These are phyloP conservation scores for Mortierella alpina DNA, from an alignment of 192 early-diverging fungal species.

Conservation along the genomic window DNA sequence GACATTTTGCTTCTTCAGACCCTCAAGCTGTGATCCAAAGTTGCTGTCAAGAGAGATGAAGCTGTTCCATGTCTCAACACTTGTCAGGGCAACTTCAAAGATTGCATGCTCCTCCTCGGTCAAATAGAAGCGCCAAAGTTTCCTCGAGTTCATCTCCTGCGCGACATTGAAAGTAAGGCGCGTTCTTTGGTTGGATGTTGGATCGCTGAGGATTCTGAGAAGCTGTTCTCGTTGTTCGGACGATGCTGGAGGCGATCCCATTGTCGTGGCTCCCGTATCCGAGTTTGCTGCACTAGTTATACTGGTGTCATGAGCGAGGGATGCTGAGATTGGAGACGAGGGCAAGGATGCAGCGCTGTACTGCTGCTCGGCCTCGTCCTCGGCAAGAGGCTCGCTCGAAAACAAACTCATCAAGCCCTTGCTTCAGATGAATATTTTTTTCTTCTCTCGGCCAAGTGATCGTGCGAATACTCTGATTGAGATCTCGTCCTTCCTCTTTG, in stretches of 20 bases:
- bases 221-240: conserved; percentile 34
- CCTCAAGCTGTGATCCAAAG: conserved; percentile 17
- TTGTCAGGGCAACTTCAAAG: conserved; percentile 53
- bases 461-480: conserved; percentile 3
- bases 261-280: neutral
- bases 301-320: neutral
- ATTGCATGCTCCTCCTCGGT: conserved; percentile 48
- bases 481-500: neutral
- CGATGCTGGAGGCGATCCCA: conserved; percentile 5
- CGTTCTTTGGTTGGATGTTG: conserved; percentile 28
- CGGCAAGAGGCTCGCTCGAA: conserved; percentile 41
- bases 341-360: conserved; percentile 1
- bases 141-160: conserved; percentile 45
- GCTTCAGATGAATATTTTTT: neutral
- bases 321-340: conserved; percentile 29
- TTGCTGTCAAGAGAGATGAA: conserved; percentile 53
- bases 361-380: conserved; percentile 26
- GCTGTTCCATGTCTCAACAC: conserved; percentile 45
- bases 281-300: too few relatives aligned
- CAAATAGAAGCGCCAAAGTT: conserved; percentile 52
- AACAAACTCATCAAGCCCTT: conserved; percentile 50
- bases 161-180: conserved; percentile 45
- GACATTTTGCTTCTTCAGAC: conserved; percentile 14
- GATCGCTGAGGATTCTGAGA: conserved; percentile 31
- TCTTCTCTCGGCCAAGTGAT: neutral